A percentile compares a stretch with the other conserved stretches of the same genome.
These are phyloP conservation scores for Penicillium sp. DNA, from an alignment of 2,329 filamentous ascomycete genomes.

Conservation along the genomic window DNA sequence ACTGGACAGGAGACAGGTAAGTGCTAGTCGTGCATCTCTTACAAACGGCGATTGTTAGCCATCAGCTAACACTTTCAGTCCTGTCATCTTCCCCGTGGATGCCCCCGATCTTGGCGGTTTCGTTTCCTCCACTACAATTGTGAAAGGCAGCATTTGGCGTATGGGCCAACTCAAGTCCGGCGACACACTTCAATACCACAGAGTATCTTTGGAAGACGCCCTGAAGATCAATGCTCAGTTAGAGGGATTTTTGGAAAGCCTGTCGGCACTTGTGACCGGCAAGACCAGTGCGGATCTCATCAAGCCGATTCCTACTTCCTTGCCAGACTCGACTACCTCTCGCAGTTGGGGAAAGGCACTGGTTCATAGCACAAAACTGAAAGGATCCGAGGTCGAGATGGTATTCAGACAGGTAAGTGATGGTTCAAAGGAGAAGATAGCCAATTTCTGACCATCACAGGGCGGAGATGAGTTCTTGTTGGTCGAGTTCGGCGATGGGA, in stretches of 20 bases:
- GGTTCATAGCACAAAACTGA: not conserved
- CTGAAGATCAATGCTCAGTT: slow-evolving; percentile 44
- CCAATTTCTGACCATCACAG: slow-evolving; percentile 30
- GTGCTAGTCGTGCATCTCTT: not conserved
- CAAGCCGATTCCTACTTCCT: not conserved
- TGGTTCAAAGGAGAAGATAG: slow-evolving; percentile 12
- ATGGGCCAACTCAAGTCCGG: slow-evolving; percentile 60
- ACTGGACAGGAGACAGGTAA: not conserved
- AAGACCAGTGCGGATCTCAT: slow-evolving; percentile 30
- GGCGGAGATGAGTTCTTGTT: slow-evolving; percentile 53
- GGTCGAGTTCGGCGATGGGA: slow-evolving; percentile 56
- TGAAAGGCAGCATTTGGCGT: slow-evolving; percentile 59
- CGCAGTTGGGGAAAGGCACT: slow-evolving; percentile 25
- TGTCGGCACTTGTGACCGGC: slow-evolving; percentile 34
- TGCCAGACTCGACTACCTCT: slow-evolving; percentile 16
- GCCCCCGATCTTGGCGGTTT: slow-evolving; percentile 61
- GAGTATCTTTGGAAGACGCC: slow-evolving; percentile 52
- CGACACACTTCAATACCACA: slow-evolving; percentile 51
- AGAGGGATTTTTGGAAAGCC: slow-evolving; percentile 45
- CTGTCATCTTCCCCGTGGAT: slow-evolving; percentile 55
- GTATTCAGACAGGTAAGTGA: slow-evolving; percentile 40
- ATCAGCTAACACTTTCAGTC: slow-evolving; percentile 56
- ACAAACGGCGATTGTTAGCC: slow-evolving; percentile 33
- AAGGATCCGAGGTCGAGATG: slow-evolving; percentile 33
- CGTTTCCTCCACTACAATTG: slow-evolving; percentile 53